Conservation (phyloP, 1,139 yeast genomes). For the Saccharomyces hybrid region DNA sequence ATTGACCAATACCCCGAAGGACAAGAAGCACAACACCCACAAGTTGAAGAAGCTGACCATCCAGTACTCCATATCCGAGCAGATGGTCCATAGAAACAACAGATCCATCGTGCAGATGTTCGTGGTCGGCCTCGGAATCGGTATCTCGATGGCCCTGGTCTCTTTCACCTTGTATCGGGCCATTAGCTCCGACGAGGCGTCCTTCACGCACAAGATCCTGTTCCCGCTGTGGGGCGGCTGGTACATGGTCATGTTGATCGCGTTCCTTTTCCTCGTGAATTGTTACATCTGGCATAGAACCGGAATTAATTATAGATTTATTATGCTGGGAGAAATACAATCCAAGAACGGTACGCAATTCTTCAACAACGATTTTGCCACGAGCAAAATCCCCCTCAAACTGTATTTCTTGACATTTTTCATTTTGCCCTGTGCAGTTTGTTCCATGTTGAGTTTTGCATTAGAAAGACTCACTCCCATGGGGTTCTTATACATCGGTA, state of each 20-base stretch:
- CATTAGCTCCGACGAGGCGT: slow-evolving; percentile 27
- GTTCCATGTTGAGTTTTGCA: slow-evolving; percentile 70
- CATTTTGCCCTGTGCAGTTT: slow-evolving; percentile 48
- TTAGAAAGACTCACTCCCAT: slow-evolving; percentile 79
- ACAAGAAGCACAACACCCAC: slow-evolving; percentile 27
- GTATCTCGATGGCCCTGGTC: slow-evolving; percentile 55
- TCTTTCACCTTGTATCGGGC: slow-evolving; percentile 32
- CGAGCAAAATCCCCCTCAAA: slow-evolving; percentile 30
- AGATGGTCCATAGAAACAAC: slow-evolving; percentile 30
- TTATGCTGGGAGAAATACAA: slow-evolving; percentile 69
- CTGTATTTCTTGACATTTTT: slow-evolving; percentile 54
- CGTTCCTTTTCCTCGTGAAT: slow-evolving; percentile 58
- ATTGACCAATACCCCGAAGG: slow-evolving; percentile 37
- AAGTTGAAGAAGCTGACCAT: slow-evolving; percentile 28
- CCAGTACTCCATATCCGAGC: slow-evolving; percentile 30
- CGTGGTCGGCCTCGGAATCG: slow-evolving; percentile 57
- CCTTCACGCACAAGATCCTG: slow-evolving; percentile 43
- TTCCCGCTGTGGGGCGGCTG: slow-evolving; percentile 93
- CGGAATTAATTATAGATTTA: slow-evolving; percentile 83
- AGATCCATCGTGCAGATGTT: slow-evolving; percentile 38
- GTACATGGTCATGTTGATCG: slow-evolving; percentile 52
- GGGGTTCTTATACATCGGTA: slow-evolving; percentile 53
- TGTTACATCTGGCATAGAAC: slow-evolving; percentile 64
- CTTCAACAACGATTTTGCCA: slow-evolving; percentile 33
- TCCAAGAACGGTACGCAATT: slow-evolving; percentile 46